Conservation (phyloP, 2,329 filamentous ascomycete species). For the Fusarium sp. region DNA sequence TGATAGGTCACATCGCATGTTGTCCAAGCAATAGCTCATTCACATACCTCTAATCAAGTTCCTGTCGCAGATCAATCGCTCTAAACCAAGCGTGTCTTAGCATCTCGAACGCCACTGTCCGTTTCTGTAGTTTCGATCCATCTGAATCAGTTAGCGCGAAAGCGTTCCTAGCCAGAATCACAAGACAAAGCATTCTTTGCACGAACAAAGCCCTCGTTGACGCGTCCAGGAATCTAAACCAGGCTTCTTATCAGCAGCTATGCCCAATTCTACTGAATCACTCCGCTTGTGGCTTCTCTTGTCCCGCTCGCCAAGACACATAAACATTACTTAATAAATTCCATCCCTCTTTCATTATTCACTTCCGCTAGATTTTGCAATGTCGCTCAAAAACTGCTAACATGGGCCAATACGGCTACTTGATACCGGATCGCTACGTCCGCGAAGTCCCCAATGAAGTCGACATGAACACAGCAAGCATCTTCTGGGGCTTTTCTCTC, state of each 20-base stretch:
- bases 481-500: conserved; percentile 43
- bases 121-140: not conserved
- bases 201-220: not conserved
- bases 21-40: not conserved
- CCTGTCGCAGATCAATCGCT: not conserved
- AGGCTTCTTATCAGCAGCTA: not conserved
- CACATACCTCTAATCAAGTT: not conserved
- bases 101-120: not conserved
- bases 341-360: not conserved
- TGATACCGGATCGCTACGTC: conserved; percentile 41
- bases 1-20: not conserved
- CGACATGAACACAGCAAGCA: conserved; percentile 42
- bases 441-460: conserved; percentile 30
- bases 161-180: fast-evolving
- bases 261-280: not conserved
- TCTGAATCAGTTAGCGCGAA: not conserved
- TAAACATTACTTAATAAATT: not conserved
- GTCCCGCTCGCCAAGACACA: not conserved
- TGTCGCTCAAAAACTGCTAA: not conserved
- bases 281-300: not conserved
- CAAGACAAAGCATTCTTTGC: not conserved
- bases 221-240: not conserved
- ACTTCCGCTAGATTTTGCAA: not conserved
- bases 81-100: not conserved
- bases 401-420: conserved; percentile 39